Percentiles rank a stretch among this genome's conserved stretches.
Conservation (phyloP, 805 yeast species). For the Metschnikowia arizonensis region DNA sequence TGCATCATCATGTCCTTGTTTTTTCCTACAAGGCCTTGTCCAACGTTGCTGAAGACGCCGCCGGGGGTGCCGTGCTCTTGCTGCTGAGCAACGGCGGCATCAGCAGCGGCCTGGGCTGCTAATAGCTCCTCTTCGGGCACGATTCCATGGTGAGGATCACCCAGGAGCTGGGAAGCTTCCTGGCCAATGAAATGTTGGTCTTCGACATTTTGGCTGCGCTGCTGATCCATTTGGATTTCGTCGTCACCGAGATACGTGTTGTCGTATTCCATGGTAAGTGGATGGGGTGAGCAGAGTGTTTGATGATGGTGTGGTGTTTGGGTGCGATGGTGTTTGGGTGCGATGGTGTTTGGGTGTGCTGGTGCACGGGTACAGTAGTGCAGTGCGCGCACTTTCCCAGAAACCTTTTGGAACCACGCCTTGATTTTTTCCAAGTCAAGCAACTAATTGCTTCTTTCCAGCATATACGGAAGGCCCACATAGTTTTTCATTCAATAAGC, state of each 20-base stretch:
- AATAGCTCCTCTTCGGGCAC: constrained; percentile 41
- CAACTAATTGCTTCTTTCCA: no score
- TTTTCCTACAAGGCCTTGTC: constrained; percentile 48
- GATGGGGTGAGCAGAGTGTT: not conserved
- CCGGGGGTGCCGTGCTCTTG: constrained; percentile 42
- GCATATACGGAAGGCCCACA: no score
- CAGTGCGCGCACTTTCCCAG: no score
- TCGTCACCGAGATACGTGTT: constrained; percentile 29
- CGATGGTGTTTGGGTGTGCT: constrained; percentile 3
- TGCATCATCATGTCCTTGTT: constrained; percentile 88
- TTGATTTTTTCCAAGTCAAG: no score
- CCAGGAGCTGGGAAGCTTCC: constrained; percentile 7
- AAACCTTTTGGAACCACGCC: no score
- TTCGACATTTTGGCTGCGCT: constrained; percentile 18
- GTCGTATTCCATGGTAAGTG: constrained; percentile 22
- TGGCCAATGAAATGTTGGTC: constrained; percentile 14
- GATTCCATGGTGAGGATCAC: constrained; percentile 15
- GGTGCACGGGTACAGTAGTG: no score
- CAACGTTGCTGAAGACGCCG: constrained; percentile 82
- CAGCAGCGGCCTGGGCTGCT: constrained; percentile 46
- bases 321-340: not conserved
- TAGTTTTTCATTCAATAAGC: no score
- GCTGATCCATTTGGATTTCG: constrained; percentile 22
- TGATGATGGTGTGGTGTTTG: constrained; percentile 1
- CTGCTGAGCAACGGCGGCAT: constrained; percentile 44